phyloP scores from a whole-genome alignment of 257 asterid species.

The Nyctanthes arbortristis region DNA sequence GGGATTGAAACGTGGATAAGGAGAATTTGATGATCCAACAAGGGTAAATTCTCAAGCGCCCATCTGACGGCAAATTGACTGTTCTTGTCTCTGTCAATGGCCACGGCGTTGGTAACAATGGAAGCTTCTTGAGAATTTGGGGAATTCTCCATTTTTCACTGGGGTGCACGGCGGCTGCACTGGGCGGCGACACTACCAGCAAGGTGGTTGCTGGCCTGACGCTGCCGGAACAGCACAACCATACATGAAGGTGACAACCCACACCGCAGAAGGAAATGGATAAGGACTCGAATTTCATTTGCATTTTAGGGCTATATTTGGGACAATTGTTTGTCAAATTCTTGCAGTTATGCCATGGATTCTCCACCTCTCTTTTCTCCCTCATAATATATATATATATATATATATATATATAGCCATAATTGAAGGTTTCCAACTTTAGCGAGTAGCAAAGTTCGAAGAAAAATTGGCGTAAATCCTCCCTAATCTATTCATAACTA shows the following conservation, averaged over 20 bases:
- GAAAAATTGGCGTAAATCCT: too few relatives aligned
- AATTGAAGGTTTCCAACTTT: too few relatives aligned
- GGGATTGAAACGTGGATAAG: constrained; percentile 61
- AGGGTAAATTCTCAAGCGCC: constrained; percentile 62
- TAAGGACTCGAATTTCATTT: background rate
- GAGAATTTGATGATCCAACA: constrained; percentile 41
- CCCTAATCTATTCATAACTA: too few relatives aligned
- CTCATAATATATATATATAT: too few relatives aligned
- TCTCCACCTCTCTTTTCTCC: constrained; percentile 11
- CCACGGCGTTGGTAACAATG: constrained; percentile 58
- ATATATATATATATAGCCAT: too few relatives aligned
- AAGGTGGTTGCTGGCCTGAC: constrained; percentile 30
- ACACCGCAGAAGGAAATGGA: constrained; percentile 6
- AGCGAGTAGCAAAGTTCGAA: too few relatives aligned
- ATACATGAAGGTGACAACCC: background rate
- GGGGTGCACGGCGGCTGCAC: constrained; percentile 23
- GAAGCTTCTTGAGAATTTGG: background rate
- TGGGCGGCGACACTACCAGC: constrained; percentile 27
- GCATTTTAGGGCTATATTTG: background rate
- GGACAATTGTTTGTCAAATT: background rate
- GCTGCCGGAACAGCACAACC: constrained; percentile 41
- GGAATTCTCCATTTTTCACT: background rate
- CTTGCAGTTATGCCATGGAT: background rate
- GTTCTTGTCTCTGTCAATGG: constrained; percentile 80
- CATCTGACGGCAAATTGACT: constrained; percentile 86